A percentile compares a stretch with the other conserved stretches of the same genome.
phyloP scores from a whole-genome alignment of 768 basidiomycete species.

The Boletus reticuloceps region DNA sequence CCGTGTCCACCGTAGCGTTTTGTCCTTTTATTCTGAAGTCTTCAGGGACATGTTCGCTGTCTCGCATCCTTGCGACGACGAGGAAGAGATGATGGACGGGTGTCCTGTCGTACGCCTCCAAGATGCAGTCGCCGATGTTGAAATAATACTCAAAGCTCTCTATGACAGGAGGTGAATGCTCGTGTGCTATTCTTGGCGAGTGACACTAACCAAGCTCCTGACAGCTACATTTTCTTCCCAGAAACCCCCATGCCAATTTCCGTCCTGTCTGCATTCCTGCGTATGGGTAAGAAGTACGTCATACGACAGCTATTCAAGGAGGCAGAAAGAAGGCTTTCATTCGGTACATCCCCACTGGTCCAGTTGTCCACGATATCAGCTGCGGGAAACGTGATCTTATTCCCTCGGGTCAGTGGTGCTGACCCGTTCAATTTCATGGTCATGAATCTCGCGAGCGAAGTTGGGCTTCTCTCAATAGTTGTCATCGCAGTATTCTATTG shows the following conservation, averaged over 20 bases:
- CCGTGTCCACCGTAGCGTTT: constrained; percentile 30
- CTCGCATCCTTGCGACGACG: neutral
- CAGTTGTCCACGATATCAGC: neutral
- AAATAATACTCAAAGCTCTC: constrained; percentile 16
- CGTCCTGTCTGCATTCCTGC: constrained; percentile 9
- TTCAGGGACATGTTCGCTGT: constrained; percentile 30
- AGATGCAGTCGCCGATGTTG: constrained; percentile 13
- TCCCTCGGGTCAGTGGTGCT: constrained; percentile 2
- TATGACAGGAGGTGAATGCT: constrained; percentile 15
- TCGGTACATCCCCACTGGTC: neutral
- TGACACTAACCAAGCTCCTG: neutral
- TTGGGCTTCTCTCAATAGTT: neutral
- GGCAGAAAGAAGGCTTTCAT: constrained; percentile 2
- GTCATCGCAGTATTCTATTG: constrained; percentile 1
- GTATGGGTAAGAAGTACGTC: constrained; percentile 15
- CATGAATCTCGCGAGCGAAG: constrained; percentile 15
- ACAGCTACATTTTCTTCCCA: constrained; percentile 7
- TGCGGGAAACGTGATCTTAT: neutral
- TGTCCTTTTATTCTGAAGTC: constrained; percentile 27
- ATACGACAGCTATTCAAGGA: constrained; percentile 11
- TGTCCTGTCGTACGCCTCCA: constrained; percentile 22
- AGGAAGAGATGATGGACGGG: constrained; percentile 10
- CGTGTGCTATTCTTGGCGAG: neutral
- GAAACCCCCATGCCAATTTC: constrained; percentile 8
- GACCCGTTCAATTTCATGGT: constrained; percentile 13